Base-by-base conservation (phyloP, 2,329 filamentous ascomycete genomes). In the Neofusicoccum parvum region DNA sequence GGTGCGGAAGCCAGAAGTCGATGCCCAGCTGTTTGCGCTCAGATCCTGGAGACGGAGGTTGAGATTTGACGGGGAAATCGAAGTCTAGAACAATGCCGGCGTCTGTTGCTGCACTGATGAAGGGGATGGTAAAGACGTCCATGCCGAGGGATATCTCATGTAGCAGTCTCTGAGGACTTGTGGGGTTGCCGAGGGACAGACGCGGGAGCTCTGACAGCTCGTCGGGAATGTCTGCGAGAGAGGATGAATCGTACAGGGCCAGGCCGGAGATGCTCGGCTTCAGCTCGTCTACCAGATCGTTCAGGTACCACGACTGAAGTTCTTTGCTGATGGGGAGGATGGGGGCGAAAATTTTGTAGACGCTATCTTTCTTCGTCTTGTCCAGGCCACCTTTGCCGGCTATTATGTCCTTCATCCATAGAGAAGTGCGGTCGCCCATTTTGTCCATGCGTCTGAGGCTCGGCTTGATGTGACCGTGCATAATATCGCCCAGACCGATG, bases 11-110 rank as follows among this genome's bases (percentile, higher is more conserved):
- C 89, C 92, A 96, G 81, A 98, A 89, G 76, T 98, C 88, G 27
- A 90, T 80, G 4, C 91, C 95, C 0, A 98, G 80, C 67, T 76
- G 70, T 69, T 50, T 58, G 70, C 70, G 36, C 27, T 50, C 39
- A 15, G 36, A 17, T 6, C 20, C 23, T 20, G 48, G 15, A 3
- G 62, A 51, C 0, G 69, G 39, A 9, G 67, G 51, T 32, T 68
- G 70, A 5, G 70, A 51, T 0, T 76, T 73, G 2, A 77, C 72
- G 3, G 91, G 89, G 72, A 98, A 96, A 2, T 80, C 78, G 73
- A 98, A 98, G 20, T 87, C 85, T 20, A 98, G 81, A 0, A 92
- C 93, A 36, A 98, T 89, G 1, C 95, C 95, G 0, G 90, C 88
- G 75, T 99, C 94, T 0, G 94, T 95, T 4, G 87, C 85, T 39